Evolutionary conservation across 75 land plant species (phyloP).

Genomic region (Isoetes taiwanensis): DNA sequence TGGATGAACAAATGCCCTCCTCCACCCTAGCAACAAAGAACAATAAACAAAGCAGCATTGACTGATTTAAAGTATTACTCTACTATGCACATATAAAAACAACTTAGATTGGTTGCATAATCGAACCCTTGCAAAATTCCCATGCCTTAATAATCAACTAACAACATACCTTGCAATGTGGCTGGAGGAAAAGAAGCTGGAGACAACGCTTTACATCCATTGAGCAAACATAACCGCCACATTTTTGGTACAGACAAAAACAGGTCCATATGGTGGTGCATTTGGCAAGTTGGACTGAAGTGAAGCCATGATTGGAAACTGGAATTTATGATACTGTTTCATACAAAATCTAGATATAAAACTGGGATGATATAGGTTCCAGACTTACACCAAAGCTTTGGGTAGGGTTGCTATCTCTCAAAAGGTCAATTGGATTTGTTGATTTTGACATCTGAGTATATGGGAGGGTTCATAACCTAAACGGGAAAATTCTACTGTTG

Average conservation of each 20-base stretch:
- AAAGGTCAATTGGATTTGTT: constrained; percentile 64
- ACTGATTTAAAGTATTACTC: no score
- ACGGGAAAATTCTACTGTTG: no score
- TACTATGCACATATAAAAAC: no score
- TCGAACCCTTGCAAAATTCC: no score
- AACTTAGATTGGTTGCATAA: no score
- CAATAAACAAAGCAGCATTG: no score
- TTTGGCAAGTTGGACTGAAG: constrained; percentile 52
- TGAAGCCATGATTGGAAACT: constrained; percentile 64
- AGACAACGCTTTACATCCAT: neutral
- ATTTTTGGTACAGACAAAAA: constrained; percentile 20
- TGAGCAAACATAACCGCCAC: constrained; percentile 9
- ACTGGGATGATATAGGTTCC: neutral
- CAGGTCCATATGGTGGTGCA: constrained; percentile 8
- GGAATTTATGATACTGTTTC: constrained; percentile 2
- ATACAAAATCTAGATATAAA: neutral
- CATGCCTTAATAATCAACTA: no score
- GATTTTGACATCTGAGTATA: constrained; percentile 35
- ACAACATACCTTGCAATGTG: no score
- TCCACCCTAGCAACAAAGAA: no score
- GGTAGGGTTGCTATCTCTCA: constrained; percentile 6
- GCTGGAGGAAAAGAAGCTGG: constrained; percentile 6
- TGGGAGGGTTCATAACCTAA: constrained; percentile 20
- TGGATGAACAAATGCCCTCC: no score
- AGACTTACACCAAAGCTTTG: neutral